Evolutionary conservation across 1,284 basidiomycete species (phyloP).

Genomic region (Tilletia walkeri): DNA sequence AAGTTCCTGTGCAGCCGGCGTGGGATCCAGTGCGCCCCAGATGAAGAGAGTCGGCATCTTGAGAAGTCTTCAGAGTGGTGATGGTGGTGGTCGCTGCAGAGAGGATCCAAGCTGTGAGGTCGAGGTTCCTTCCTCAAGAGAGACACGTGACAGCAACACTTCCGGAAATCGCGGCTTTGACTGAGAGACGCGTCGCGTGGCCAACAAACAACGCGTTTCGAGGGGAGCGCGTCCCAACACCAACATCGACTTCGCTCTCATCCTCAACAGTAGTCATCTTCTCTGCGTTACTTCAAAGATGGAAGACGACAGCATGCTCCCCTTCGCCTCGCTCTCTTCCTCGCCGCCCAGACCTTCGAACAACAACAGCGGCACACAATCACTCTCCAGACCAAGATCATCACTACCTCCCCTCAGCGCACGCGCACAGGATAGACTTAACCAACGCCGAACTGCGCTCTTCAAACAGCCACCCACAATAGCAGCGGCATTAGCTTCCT

Average conservation of each 20-base stretch:
- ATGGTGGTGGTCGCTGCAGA: too few species aligned
- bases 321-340: slow-evolving; percentile 1
- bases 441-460: neutral
- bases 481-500: neutral
- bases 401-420: slow-evolving; percentile 1
- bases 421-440: neutral
- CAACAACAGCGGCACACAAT: neutral
- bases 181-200: neutral
- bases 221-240: neutral
- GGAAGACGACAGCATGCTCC: neutral
- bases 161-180: neutral
- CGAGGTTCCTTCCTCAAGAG: neutral
- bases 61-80: too few species aligned
- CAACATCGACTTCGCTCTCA: neutral
- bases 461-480: neutral
- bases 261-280: neutral
- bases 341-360: neutral
- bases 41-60: slow-evolving; percentile 1
- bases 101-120: too few species aligned
- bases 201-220: neutral
- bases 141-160: slow-evolving; percentile 12
- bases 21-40: slow-evolving; percentile 3
- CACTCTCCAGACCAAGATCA: neutral
- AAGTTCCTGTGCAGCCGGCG: neutral
- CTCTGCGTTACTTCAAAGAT: neutral